Percentiles rank a stretch among this genome's conserved stretches.
Evolutionary conservation across 495 filamentous ascomycete species (phyloP).

Genomic region (Durotheca rogersii): DNA sequence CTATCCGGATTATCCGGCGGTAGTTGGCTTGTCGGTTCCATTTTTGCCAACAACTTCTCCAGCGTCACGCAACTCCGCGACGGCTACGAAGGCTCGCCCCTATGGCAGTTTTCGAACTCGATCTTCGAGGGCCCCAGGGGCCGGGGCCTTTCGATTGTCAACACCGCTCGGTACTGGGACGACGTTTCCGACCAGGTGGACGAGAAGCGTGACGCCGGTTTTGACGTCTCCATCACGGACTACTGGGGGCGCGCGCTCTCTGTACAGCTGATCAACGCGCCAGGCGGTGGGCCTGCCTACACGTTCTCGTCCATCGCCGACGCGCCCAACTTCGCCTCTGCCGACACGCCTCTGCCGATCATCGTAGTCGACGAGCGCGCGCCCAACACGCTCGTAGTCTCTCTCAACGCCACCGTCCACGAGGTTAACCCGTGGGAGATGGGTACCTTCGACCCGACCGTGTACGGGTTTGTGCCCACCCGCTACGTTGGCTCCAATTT

Average conservation of each 20-base stretch:
- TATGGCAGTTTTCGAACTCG: constrained; percentile 77
- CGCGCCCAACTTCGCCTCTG: constrained; percentile 64
- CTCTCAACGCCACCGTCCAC: constrained; percentile 76
- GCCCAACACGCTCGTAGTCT: constrained; percentile 63
- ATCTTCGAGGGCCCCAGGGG: constrained; percentile 60
- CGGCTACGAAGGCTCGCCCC: constrained; percentile 51
- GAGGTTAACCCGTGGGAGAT: constrained; percentile 91
- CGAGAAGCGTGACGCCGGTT: constrained; percentile 69
- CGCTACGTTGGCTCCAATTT: constrained; percentile 81
- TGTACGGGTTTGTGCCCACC: constrained; percentile 75
- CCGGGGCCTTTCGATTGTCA: constrained; percentile 38
- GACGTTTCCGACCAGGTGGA: constrained; percentile 62
- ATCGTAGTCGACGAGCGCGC: constrained; percentile 73
- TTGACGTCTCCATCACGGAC: constrained; percentile 78
- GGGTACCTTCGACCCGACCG: constrained; percentile 78
- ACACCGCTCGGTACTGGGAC: constrained; percentile 64
- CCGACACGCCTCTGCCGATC: constrained; percentile 78
- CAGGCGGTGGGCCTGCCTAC: constrained; percentile 72
- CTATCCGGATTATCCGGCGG: constrained; percentile 83
- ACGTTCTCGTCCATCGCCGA: constrained; percentile 87
- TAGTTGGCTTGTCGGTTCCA: constrained; percentile 81
- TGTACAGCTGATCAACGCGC: constrained; percentile 79
- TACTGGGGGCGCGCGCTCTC: constrained; percentile 81
- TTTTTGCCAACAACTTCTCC: constrained; percentile 90
- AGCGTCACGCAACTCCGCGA: constrained; percentile 64